These are phyloP conservation scores for Ceratobasidium sp. DNA, from an alignment of 1,284 basidiomycete genomes.

Conservation along the genomic window DNA sequence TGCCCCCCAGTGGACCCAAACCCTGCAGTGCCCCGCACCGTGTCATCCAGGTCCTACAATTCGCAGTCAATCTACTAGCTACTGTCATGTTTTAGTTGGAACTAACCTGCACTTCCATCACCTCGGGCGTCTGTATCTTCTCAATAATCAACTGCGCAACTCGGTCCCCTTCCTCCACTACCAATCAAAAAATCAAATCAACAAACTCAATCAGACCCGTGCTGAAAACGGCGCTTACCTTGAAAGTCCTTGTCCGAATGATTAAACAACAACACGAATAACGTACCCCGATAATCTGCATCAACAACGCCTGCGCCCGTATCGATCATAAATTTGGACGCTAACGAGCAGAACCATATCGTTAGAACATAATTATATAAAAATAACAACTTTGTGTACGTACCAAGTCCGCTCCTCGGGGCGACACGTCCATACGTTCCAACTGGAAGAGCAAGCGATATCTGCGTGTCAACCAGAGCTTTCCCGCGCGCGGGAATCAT, in stretches of 20 bases:
- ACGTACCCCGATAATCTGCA: conserved; percentile 91
- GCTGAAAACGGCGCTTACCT: conserved; percentile 61
- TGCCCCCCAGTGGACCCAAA: conserved; percentile 92
- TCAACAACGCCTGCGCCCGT: conserved; percentile 98
- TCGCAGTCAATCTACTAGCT: conserved; percentile 11
- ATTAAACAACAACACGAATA: conserved; percentile 97
- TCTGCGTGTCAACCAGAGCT: conserved; percentile 88
- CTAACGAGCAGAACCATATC: conserved; percentile 58
- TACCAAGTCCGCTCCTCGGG: conserved; percentile 92
- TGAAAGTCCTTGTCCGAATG: conserved; percentile 88
- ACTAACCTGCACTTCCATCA: conserved; percentile 85
- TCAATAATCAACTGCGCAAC: conserved; percentile 96
- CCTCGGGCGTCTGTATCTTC: conserved; percentile 85
- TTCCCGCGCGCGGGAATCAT: conserved; percentile 86
- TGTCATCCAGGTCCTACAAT: conserved; percentile 80
- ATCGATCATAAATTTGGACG: conserved; percentile 96
- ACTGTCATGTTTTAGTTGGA: too few relatives aligned
- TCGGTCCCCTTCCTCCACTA: conserved; percentile 91
- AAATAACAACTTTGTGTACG: conserved; percentile 52
- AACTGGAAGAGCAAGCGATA: conserved; percentile 90
- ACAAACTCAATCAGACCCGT: neutral
- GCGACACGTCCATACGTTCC: conserved; percentile 97
- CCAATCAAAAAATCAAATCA: conserved; percentile 7
- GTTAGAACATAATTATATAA: neutral
- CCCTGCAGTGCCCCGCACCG: conserved; percentile 84